Percentiles rank a stretch among this genome's conserved stretches.
Conservation (phyloP, 495 filamentous ascomycete genomes). For the Bombardia bombarda region DNA sequence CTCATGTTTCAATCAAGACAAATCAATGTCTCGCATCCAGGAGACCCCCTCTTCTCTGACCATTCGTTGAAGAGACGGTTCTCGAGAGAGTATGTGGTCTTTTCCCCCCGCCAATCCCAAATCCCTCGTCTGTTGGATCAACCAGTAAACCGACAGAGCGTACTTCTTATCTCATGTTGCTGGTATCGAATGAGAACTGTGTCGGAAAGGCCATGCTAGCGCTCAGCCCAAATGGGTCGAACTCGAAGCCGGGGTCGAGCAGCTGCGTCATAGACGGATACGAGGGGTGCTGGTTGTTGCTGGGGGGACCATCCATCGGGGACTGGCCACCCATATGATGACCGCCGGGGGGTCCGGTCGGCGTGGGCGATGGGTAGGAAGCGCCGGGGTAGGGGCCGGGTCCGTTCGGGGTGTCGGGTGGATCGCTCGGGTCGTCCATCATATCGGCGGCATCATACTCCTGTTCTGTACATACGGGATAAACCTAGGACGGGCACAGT, state of each 20-base stretch:
- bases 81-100: no score
- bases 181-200: conserved; percentile 74
- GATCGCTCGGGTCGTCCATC: conserved; percentile 67
- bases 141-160: not conserved
- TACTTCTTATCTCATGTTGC: conserved; percentile 40
- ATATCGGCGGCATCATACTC: conserved; percentile 97
- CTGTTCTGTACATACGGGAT: conserved; percentile 84
- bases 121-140: not conserved
- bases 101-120: not conserved
- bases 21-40: no score
- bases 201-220: conserved; percentile 93
- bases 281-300: conserved; percentile 32
- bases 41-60: not conserved
- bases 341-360: conserved; percentile 22
- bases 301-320: conserved; percentile 21
- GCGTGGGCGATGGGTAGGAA: conserved; percentile 38
- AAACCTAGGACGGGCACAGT: conserved; percentile 74
- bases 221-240: conserved; percentile 83
- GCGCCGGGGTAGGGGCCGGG: conserved; percentile 58
- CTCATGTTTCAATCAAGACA: no score
- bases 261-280: conserved; percentile 57
- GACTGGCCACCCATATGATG: conserved; percentile 22
- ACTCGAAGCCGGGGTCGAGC: conserved; percentile 76
- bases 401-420: conserved; percentile 55
- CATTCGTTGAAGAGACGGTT: not conserved